phyloP scores from a whole-genome alignment of 1,139 yeast species.

The Hansenula lynferdii region DNA sequence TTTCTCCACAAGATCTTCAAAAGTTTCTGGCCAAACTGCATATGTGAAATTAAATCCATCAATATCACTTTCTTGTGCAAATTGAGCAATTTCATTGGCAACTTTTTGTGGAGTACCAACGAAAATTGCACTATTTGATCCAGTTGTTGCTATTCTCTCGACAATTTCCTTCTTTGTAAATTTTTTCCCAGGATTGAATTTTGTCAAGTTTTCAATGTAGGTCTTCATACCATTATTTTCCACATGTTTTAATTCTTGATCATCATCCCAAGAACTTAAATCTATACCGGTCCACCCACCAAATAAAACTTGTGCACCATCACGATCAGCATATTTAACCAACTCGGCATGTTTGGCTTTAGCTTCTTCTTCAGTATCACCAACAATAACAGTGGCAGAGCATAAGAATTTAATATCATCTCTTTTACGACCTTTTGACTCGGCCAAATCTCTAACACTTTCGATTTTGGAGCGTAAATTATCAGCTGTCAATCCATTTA shows the following conservation, averaged over 20 bases:
- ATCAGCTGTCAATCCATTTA: slow-evolving; percentile 20
- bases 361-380: slow-evolving; percentile 28
- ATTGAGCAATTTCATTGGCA: slow-evolving; percentile 28
- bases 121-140: slow-evolving; percentile 23
- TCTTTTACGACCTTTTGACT: slow-evolving; percentile 14
- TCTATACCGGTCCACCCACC: slow-evolving; percentile 31
- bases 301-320: slow-evolving; percentile 27
- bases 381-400: slow-evolving; percentile 22
- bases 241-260: slow-evolving; percentile 26
- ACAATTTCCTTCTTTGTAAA: slow-evolving; percentile 19
- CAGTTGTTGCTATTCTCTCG: slow-evolving; percentile 24
- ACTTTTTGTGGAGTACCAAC: slow-evolving; percentile 25
- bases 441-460: slow-evolving; percentile 5
- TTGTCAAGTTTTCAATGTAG: slow-evolving; percentile 15
- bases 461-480: background rate
- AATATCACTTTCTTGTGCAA: slow-evolving; percentile 29
- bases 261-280: slow-evolving; percentile 21
- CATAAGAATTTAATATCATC: slow-evolving; percentile 25
- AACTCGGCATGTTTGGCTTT: slow-evolving; percentile 20
- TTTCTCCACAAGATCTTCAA: slow-evolving; percentile 28
- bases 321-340: slow-evolving; percentile 20
- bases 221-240: slow-evolving; percentile 35
- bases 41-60: slow-evolving; percentile 31
- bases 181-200: slow-evolving; percentile 23
- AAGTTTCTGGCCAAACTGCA: slow-evolving; percentile 26